phyloP scores from a whole-genome alignment of 306 rosid species.

The Senna tora region DNA sequence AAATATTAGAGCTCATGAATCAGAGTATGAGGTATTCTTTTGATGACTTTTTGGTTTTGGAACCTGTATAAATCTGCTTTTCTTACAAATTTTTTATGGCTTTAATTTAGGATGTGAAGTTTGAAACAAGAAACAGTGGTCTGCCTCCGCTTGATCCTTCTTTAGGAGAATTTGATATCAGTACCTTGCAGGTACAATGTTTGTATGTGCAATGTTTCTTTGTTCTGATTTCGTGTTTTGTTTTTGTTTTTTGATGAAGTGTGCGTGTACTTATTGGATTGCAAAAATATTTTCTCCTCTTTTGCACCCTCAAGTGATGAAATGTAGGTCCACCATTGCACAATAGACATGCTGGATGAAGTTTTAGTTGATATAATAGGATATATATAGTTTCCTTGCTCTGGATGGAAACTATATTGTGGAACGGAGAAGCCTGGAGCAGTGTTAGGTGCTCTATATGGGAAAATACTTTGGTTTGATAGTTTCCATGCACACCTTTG shows the following conservation, averaged over 20 bases:
- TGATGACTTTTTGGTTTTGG: slow-evolving; percentile 23
- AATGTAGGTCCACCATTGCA: not conserved
- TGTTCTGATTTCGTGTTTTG: not conserved
- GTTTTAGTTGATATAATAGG: not conserved
- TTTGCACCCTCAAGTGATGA: not conserved
- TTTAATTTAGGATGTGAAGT: slow-evolving; percentile 61
- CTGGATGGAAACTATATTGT: not conserved
- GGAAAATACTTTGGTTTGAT: not conserved
- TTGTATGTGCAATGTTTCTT: slow-evolving; percentile 20
- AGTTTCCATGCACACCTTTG: not conserved
- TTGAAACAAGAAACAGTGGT: slow-evolving; percentile 52
- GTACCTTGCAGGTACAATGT: slow-evolving; percentile 70
- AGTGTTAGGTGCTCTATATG: not conserved
- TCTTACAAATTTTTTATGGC: slow-evolving; percentile 28
- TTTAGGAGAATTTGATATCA: slow-evolving; percentile 61
- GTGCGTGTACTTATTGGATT: not conserved
- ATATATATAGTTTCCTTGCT: not conserved
- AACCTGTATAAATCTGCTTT: slow-evolving; percentile 32
- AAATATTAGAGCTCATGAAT: slow-evolving; percentile 53
- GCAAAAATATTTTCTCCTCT: not conserved
- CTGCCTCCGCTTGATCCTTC: slow-evolving; percentile 58
- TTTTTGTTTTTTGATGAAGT: not conserved
- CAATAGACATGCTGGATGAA: not conserved
- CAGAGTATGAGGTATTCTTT: slow-evolving; percentile 57
- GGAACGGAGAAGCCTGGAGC: not conserved